These are phyloP conservation scores for Monilinia vaccinii-corymbosi DNA, from an alignment of 2,329 filamentous ascomycete species.

Conservation along the genomic window DNA sequence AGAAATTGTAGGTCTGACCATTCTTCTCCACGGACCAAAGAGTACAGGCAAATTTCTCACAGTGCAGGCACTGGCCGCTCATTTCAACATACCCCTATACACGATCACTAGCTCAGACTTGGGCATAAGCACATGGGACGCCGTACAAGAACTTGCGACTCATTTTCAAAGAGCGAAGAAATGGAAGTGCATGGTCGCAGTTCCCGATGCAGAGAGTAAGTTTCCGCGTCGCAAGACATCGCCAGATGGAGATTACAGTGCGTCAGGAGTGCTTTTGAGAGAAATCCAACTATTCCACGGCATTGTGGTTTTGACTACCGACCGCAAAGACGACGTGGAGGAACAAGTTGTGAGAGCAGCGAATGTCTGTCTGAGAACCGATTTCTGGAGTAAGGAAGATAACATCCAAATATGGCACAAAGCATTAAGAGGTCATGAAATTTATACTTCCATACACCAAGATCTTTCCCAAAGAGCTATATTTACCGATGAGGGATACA, in stretches of 20 bases:
- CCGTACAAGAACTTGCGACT: not conserved
- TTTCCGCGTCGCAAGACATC: not conserved
- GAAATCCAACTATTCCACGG: not conserved
- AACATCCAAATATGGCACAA: not conserved
- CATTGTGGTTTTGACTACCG: not conserved
- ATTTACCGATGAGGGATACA: not conserved
- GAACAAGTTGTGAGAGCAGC: not conserved
- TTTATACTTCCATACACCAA: not conserved
- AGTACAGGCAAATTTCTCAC: not conserved
- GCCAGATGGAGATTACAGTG: not conserved
- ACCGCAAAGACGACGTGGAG: not conserved
- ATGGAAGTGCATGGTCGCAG: not conserved
- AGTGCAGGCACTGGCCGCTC: not conserved
- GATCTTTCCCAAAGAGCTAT: not conserved
- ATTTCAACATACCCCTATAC: not conserved
- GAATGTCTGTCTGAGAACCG: not conserved
- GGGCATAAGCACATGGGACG: not conserved
- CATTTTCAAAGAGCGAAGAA: not conserved
- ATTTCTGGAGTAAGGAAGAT: not conserved
- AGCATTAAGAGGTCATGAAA: not conserved
- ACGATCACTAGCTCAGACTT: not conserved
- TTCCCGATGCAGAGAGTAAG: not conserved
- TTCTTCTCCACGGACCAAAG: not conserved
- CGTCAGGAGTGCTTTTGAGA: not conserved
- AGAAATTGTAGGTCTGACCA: not conserved